A percentile compares a stretch with the other conserved stretches of the same genome.
Evolutionary conservation across 306 rosid genomes (phyloP).

Genomic region (Morella rubra): DNA sequence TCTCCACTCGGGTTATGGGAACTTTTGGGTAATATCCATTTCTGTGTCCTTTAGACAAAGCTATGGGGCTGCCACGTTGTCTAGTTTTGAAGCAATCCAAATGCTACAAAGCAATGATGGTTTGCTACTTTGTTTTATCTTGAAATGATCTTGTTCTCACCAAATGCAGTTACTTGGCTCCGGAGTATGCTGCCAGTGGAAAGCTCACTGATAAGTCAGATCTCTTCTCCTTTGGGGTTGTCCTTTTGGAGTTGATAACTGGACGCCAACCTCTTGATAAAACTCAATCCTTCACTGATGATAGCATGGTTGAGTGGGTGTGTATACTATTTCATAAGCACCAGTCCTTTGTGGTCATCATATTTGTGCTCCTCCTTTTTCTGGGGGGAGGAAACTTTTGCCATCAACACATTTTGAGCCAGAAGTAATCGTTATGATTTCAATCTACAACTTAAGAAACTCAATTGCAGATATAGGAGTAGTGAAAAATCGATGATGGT

Average conservation of each 20-base stretch:
- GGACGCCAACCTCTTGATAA: slow-evolving; percentile 53
- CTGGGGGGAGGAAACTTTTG: not conserved
- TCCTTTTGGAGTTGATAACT: slow-evolving; percentile 69
- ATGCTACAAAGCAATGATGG: not conserved
- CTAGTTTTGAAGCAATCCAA: not conserved
- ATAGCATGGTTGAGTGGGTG: slow-evolving; percentile 73
- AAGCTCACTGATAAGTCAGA: slow-evolving; percentile 65
- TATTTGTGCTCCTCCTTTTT: not conserved
- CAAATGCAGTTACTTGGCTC: slow-evolving; percentile 61
- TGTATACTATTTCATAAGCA: slow-evolving; percentile 17
- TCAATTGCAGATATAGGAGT: not conserved
- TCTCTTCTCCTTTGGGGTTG: slow-evolving; percentile 65
- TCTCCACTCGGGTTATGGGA: slow-evolving; percentile 73
- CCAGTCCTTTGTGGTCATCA: not conserved
- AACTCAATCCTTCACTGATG: slow-evolving; percentile 45
- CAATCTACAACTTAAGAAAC: not conserved
- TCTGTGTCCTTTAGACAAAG: slow-evolving; percentile 7
- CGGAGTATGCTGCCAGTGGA: slow-evolving; percentile 72
- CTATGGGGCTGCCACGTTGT: slow-evolving; percentile 3
- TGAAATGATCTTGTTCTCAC: slow-evolving; percentile 5
- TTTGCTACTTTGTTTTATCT: slow-evolving; percentile 1
- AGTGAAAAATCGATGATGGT: not conserved
- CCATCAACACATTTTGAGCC: not conserved
- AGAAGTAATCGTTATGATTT: not conserved
- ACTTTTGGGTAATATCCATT: slow-evolving; percentile 57